Base-by-base conservation (phyloP, 495 filamentous ascomycete genomes). In the Annulohypoxylon maeteangense region DNA sequence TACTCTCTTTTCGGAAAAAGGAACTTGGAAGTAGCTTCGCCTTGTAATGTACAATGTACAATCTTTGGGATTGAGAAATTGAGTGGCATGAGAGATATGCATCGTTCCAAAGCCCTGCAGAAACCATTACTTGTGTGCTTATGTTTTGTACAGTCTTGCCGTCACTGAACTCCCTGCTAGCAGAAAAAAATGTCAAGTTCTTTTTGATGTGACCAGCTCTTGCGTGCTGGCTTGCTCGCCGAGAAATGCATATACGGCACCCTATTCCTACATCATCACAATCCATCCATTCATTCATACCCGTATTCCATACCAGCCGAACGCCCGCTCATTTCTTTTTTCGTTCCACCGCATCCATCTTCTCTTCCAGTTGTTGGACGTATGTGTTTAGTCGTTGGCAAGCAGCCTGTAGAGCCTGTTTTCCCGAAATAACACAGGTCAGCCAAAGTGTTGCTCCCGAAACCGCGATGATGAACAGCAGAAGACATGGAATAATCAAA, bases 371-470 rank as follows among this genome's bases (percentile, higher is more conserved):
- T 38, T 88, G 87, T 57, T 85, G 85, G 53, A 98, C 88, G 75
- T 98, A 97, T 31, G 85, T 85, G 80, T 94, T 92, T 75, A 98
- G 87, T 77, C 92, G 89, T 72, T 94, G 89, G 40, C 96, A 93
- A 57, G 95, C 91, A 48, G 87, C 84, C 87, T 98, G 95, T 60
- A 99, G 85, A 70, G 91, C 88, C 95, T 99, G 74, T 71, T 34
- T 68, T 62, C 25, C 25, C 56, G 40, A 44, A 44, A 62, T 36
- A 71, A 34, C 40, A 58, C 64, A 56, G 58, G 61, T 77, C 70
- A 72, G 76, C 51, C 67, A 60, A 25, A 23, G 42, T 44, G 65
- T 68, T 55, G 54, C 68, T 66, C 54, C 60, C 60, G 53, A 67
- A 71, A 47, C 71, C 61, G 44, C 60, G 58, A 59, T 32, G 48